Evolutionary conservation across 768 basidiomycete species (phyloP).

Genomic region (Trametes cinnabarina): DNA sequence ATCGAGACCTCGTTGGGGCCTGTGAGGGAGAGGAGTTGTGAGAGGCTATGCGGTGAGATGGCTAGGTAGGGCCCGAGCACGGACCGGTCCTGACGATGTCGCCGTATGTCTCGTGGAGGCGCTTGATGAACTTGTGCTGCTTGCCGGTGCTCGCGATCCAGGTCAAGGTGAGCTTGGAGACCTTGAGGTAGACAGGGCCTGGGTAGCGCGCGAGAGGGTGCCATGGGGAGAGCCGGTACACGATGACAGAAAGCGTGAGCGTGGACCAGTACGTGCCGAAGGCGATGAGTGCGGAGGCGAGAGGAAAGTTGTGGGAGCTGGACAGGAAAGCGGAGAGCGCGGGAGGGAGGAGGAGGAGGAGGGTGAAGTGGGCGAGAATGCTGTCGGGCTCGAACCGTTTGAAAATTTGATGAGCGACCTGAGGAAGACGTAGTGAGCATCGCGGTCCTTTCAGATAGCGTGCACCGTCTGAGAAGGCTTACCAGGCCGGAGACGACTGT

Average conservation of each 20-base stretch:
- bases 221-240: slow-evolving; percentile 28
- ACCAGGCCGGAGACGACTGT: background rate
- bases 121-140: slow-evolving; percentile 13
- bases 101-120: slow-evolving; percentile 33
- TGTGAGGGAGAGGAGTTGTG: slow-evolving; percentile 14
- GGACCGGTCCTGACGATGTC: slow-evolving; percentile 27
- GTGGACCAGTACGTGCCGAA: slow-evolving; percentile 12
- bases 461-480: background rate
- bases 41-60: background rate
- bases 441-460: too few relatives aligned
- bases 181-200: slow-evolving; percentile 21
- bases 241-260: slow-evolving; percentile 12
- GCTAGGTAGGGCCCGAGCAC: background rate
- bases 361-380: background rate
- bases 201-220: slow-evolving; percentile 28
- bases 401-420: slow-evolving; percentile 8
- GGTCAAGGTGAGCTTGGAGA: slow-evolving; percentile 18
- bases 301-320: background rate
- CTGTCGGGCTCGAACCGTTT: slow-evolving; percentile 5
- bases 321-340: background rate
- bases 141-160: slow-evolving; percentile 16
- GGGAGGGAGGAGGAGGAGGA: background rate
- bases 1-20: slow-evolving; percentile 50
- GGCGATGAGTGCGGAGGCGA: background rate
- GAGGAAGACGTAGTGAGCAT: background rate